Conservation (phyloP, 768 basidiomycete genomes). For the Mycena floridula region DNA sequence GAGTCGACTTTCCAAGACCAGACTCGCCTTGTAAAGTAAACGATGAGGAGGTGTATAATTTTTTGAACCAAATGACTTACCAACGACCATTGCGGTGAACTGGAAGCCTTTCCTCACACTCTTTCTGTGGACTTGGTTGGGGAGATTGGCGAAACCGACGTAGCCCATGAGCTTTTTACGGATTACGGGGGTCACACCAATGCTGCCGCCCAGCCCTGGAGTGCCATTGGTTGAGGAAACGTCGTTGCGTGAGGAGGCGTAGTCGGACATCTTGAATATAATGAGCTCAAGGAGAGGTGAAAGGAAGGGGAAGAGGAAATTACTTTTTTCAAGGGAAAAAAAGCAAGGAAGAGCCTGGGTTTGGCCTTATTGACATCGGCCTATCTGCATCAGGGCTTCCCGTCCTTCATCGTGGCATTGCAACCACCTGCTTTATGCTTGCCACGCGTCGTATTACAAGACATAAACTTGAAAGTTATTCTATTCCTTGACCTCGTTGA, state of each 20-base stretch:
- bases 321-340: too few relatives aligned
- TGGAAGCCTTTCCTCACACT: constrained; percentile 98
- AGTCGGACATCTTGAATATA: constrained; percentile 62
- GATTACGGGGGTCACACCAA: constrained; percentile 39
- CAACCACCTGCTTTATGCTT: too few relatives aligned
- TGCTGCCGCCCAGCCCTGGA: constrained; percentile 45
- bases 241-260: constrained; percentile 61
- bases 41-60: constrained; percentile 11
- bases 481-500: too few relatives aligned
- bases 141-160: constrained; percentile 95
- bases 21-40: constrained; percentile 84
- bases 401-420: too few relatives aligned
- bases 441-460: too few relatives aligned
- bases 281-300: constrained; percentile 8
- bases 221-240: constrained; percentile 52
- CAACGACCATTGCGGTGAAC: constrained; percentile 98
- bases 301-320: constrained; percentile 15
- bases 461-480: too few relatives aligned
- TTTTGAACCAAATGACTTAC: constrained; percentile 43
- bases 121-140: constrained; percentile 99
- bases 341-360: too few relatives aligned
- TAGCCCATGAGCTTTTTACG: constrained; percentile 95
- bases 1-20: constrained; percentile 96
- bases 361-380: too few relatives aligned
- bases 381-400: too few relatives aligned